Evolutionary conservation across 1,139 yeast genomes (phyloP).

Genomic region (Lodderomyces orthopsilosis): DNA sequence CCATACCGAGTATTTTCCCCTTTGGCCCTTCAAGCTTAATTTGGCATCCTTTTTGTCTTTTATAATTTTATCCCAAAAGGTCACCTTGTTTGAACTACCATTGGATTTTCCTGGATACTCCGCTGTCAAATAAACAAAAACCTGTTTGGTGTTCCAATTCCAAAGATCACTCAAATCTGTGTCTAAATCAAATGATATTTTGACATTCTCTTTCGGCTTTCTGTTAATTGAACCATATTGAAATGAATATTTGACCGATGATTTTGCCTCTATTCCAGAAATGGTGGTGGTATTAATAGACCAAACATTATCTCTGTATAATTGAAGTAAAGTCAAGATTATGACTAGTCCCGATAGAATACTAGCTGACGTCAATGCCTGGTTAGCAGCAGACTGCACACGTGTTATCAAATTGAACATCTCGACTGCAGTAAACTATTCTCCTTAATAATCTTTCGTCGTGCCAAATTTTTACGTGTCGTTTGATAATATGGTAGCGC

Average conservation of each 20-base stretch:
- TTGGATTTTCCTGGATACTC: conserved; percentile 69
- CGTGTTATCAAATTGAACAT: conserved; percentile 44
- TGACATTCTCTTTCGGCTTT: conserved; percentile 77
- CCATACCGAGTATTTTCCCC: conserved; percentile 84
- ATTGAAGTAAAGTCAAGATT: conserved; percentile 48
- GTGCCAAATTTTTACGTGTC: conserved; percentile 1
- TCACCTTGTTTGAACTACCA: conserved; percentile 60
- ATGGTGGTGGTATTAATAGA: conserved; percentile 38
- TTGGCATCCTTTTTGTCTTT: conserved; percentile 56
- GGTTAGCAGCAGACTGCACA: conserved; percentile 55
- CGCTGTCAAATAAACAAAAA: conserved; percentile 85
- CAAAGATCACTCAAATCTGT: conserved; percentile 67
- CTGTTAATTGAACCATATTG: conserved; percentile 70
- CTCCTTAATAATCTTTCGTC: not conserved
- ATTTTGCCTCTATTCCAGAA: conserved; percentile 37
- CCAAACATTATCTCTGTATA: conserved; percentile 46
- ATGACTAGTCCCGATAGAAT: conserved; percentile 46
- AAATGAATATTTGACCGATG: conserved; percentile 59
- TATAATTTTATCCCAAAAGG: conserved; percentile 89
- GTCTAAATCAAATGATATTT: conserved; percentile 67
- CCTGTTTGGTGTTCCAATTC: conserved; percentile 97
- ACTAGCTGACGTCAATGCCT: conserved; percentile 52
- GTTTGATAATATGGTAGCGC: not conserved
- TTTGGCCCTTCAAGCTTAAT: conserved; percentile 48
- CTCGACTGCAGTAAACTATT: not conserved